Base-by-base conservation (phyloP, 106 monocot genomes). In the Dioscorea alata region DNA sequence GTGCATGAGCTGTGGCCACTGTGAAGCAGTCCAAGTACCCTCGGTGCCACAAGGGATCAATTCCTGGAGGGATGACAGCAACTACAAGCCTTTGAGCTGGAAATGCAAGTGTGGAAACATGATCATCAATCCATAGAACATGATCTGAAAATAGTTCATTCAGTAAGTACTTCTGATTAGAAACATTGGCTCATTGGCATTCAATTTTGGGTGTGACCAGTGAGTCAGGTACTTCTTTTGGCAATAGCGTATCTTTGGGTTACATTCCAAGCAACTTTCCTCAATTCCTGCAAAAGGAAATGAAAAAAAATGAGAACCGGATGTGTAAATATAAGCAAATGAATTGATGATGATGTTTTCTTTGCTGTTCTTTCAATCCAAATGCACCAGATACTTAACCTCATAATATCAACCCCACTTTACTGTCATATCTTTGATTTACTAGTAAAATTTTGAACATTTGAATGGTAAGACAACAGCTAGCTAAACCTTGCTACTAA, bases 31-130 rank as follows among this genome's bases (percentile, higher is more conserved):
- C 49, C 84, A 80, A 65, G 85, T 88, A 31, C 88, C 92, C 54
- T 76, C 81, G 25, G 75, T 71, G 13, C 88, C 88, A 33, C 61
- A 71, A 31, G 64, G 57, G 6, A 69, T 25, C n/a, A 61, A 51
- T 0, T 54, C 54, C 15, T 54, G 77, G 22, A 72, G 69, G 32
- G 80, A 80, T 68, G 75, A 76, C 71, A 74, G 22, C 73, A 90
- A 86, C 71, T 90, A 90, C 86, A 90, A 90, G 67, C 86, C 90
- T 13, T 25, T 90, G 28, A 81, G 75, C 68, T 90, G 90, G 90
- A 90, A 86, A 65, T 90, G 90, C 90, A 90, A 83, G 73, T 90
- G 90, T 34, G 85, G 90, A 17, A 49, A 80, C 56, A 20, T 66
- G 49, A 78, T 90, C 57, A 53, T 83, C 33, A 83, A 81, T 50